phyloP scores from a whole-genome alignment of 2,329 filamentous ascomycete species.

The Cladosporium sp. region DNA sequence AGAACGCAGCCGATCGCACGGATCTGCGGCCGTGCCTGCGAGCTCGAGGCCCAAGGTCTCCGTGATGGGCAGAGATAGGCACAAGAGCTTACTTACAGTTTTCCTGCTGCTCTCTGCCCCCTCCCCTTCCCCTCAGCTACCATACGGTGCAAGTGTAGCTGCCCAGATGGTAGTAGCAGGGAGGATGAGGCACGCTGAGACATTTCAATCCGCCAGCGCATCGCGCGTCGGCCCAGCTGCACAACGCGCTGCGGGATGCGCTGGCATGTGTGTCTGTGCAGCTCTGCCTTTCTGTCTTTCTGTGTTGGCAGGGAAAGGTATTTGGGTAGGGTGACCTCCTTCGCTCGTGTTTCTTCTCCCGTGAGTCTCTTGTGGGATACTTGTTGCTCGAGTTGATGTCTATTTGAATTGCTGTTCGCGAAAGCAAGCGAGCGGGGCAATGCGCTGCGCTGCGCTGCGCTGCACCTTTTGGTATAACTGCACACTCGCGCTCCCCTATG shows the following conservation, averaged over 20 bases:
- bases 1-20: too few relatives aligned
- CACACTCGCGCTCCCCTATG: not conserved
- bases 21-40: too few relatives aligned
- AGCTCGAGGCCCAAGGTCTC: too few relatives aligned
- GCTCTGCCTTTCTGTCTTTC: not conserved
- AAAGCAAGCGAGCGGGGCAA: too few relatives aligned
- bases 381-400: too few relatives aligned
- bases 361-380: too few relatives aligned
- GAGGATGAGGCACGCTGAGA: not conserved
- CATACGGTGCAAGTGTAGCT: not conserved
- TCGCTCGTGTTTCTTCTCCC: not conserved
- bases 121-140: not conserved
- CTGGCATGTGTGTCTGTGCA: not conserved
- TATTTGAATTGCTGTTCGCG: too few relatives aligned
- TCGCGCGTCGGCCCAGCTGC: constrained; percentile 1
- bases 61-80: too few relatives aligned
- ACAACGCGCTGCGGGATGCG: not conserved
- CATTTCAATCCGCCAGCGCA: not conserved
- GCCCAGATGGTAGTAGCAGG: not conserved
- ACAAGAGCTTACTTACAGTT: too few relatives aligned
- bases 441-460: too few relatives aligned
- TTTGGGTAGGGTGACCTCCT: not conserved
- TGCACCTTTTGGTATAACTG: not conserved
- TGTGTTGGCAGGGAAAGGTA: not conserved
- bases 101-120: not conserved